Percentiles rank a stretch among this genome's conserved stretches.
These are phyloP conservation scores for Leccinellum rugosiceps DNA, from an alignment of 768 basidiomycete genomes.

Conservation along the genomic window DNA sequence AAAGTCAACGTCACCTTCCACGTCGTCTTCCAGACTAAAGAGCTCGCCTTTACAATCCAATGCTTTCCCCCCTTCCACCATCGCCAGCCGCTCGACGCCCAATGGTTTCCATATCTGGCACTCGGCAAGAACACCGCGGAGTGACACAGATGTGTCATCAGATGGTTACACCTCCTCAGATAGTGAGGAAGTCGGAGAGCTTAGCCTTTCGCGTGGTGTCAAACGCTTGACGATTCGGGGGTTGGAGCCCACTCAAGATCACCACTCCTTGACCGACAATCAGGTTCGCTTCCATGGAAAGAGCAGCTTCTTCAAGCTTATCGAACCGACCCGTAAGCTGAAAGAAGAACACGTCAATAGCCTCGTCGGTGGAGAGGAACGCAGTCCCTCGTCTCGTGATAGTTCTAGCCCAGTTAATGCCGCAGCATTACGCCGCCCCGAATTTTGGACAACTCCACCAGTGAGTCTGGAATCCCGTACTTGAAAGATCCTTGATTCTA, in stretches of 20 bases:
- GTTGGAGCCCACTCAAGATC: slow-evolving; percentile 36
- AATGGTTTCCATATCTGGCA: slow-evolving; percentile 8
- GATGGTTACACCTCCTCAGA: slow-evolving; percentile 32
- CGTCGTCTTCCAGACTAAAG: slow-evolving; percentile 14
- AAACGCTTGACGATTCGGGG: slow-evolving; percentile 37
- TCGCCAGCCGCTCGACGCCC: slow-evolving; percentile 4
- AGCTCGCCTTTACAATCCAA: slow-evolving; percentile 9
- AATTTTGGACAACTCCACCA: slow-evolving; percentile 58
- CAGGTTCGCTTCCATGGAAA: slow-evolving; percentile 59
- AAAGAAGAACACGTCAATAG: slow-evolving; percentile 50
- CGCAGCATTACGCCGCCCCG: slow-evolving; percentile 35
- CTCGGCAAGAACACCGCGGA: slow-evolving; percentile 23
- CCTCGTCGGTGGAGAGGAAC: slow-evolving; percentile 18
- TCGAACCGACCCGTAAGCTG: slow-evolving; percentile 51
- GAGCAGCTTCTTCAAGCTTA: slow-evolving; percentile 54
- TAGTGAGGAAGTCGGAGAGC: slow-evolving; percentile 36
- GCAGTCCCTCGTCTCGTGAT: slow-evolving; percentile 14
- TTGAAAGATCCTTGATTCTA: not conserved
- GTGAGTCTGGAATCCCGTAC: slow-evolving; percentile 35
- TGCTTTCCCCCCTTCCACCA: slow-evolving; percentile 3
- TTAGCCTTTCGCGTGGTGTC: slow-evolving; percentile 38
- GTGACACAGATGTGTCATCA: slow-evolving; percentile 29
- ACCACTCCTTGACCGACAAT: slow-evolving; percentile 33
- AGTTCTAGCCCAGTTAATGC: slow-evolving; percentile 20
- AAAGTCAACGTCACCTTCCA: slow-evolving; percentile 22